These are phyloP conservation scores for Eimeria praecox DNA, from an alignment of 169 alveolate species.

Conservation along the genomic window DNA sequence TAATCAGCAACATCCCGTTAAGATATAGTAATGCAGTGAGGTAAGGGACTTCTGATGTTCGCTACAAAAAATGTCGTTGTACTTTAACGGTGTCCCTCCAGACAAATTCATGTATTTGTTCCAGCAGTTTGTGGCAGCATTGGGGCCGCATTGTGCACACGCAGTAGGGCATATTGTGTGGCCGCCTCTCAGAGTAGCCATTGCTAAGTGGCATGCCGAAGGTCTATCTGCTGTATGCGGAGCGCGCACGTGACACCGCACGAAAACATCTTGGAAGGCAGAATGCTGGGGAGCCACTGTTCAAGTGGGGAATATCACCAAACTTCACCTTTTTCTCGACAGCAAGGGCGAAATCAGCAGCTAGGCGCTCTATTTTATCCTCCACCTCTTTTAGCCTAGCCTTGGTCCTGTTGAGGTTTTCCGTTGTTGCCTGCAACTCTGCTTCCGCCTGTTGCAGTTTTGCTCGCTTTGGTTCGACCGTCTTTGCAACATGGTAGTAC, in stretches of 20 bases:
- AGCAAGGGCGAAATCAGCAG: slow-evolving; percentile 92
- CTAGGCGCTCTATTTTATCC: slow-evolving; percentile 93
- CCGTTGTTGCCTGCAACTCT: slow-evolving; percentile 93
- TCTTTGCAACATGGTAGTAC: slow-evolving; percentile 95
- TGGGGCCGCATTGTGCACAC: background rate
- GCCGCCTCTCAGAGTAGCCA: background rate
- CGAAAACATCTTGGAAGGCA: background rate
- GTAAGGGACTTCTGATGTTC: slow-evolving; percentile 90
- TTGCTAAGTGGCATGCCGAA: background rate
- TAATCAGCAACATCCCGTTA: slow-evolving; percentile 88
- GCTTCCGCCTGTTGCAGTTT: slow-evolving; percentile 94
- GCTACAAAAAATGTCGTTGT: slow-evolving; percentile 61
- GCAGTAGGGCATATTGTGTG: background rate
- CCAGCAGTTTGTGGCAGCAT: background rate
- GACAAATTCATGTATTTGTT: background rate
- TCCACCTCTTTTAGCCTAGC: slow-evolving; percentile 94
- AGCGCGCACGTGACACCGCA: background rate
- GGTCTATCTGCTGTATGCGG: background rate
- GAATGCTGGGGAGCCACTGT: background rate
- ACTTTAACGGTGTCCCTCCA: background rate
- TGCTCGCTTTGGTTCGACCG: slow-evolving; percentile 95
- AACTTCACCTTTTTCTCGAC: slow-evolving; percentile 90
- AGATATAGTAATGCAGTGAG: slow-evolving; percentile 89
- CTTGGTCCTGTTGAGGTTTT: slow-evolving; percentile 92
- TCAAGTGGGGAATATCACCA: slow-evolving; percentile 74